Conservation (phyloP, 2,329 filamentous ascomycete species). For the Calonectria naviculata region DNA sequence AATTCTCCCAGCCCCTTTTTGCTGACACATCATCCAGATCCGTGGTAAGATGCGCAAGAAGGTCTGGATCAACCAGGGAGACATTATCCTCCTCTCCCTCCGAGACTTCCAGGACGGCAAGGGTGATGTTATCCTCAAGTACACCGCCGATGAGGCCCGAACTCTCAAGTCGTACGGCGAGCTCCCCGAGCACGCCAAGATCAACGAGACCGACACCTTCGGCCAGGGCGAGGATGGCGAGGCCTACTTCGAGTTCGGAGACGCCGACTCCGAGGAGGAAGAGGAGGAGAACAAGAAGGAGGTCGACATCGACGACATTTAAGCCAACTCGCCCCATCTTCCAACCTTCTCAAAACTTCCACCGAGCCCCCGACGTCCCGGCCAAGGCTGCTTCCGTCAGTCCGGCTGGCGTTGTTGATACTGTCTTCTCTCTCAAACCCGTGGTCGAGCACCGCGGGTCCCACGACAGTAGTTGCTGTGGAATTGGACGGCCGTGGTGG, state of each 20-base stretch:
- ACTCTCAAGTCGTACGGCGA: conserved; percentile 97
- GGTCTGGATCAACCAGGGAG: conserved; percentile 99
- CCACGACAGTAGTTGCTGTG: conserved; percentile 60
- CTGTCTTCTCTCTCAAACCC: conserved; percentile 76
- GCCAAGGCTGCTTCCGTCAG: conserved; percentile 3
- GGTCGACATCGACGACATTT: conserved; percentile 97
- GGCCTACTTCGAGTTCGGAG: conserved; percentile 98
- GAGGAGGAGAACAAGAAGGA: conserved; percentile 76
- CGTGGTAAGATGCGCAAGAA: conserved; percentile 99
- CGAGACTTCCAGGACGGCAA: conserved; percentile 96
- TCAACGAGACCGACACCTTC: conserved; percentile 99
- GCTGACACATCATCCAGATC: conserved; percentile 70
- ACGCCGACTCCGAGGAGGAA: conserved; percentile 76
- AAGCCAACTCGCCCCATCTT: conserved; percentile 46
- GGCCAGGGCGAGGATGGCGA: conserved; percentile 93
- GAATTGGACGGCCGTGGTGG: conserved; percentile 61
- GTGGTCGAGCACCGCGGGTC: conserved; percentile 40
- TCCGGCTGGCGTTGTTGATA: conserved; percentile 47
- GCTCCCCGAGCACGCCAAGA: conserved; percentile 97
- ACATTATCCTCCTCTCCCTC: conserved; percentile 89
- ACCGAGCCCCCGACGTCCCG: conserved; percentile 37
- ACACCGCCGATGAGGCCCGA: conserved; percentile 94
- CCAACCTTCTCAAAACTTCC: conserved; percentile 27
- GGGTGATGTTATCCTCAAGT: conserved; percentile 97
- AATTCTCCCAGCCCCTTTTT: conserved; percentile 44